Evolutionary conservation across 345 rosid species (phyloP).

Genomic region (Hirschfeldia incana): DNA sequence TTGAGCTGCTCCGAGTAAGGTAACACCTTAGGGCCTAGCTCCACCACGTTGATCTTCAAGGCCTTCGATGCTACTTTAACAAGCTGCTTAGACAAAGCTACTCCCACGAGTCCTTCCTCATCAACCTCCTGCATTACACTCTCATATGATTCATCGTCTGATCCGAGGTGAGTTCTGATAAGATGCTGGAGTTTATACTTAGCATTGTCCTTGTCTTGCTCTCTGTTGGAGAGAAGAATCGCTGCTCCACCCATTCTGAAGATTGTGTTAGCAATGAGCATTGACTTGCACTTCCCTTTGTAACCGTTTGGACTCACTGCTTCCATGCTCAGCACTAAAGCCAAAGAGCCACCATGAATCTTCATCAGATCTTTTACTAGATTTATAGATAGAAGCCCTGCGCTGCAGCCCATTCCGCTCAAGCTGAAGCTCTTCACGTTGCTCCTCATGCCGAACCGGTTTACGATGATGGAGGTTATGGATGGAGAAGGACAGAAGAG

Average conservation of each 20-base stretch:
- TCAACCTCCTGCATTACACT: background rate
- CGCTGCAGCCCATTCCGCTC: background rate
- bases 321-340: background rate
- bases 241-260: slow-evolving; percentile 3
- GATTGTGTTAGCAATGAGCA: background rate
- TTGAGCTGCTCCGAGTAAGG: background rate
- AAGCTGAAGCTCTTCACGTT: background rate
- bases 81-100: background rate
- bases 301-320: background rate
- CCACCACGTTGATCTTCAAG: background rate
- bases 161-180: background rate
- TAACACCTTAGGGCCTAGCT: background rate
- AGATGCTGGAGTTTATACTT: background rate
- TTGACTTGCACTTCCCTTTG: background rate
- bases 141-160: background rate
- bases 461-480: background rate
- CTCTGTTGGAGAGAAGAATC: background rate
- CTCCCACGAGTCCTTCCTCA: background rate
- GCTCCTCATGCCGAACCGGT: background rate
- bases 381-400: background rate
- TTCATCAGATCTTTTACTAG: background rate
- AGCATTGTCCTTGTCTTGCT: background rate
- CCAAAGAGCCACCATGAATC: background rate
- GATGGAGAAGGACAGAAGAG: background rate
- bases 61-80: background rate